Base-by-base conservation (phyloP, 305 asterid genomes). In the Coffea humblotiana region DNA sequence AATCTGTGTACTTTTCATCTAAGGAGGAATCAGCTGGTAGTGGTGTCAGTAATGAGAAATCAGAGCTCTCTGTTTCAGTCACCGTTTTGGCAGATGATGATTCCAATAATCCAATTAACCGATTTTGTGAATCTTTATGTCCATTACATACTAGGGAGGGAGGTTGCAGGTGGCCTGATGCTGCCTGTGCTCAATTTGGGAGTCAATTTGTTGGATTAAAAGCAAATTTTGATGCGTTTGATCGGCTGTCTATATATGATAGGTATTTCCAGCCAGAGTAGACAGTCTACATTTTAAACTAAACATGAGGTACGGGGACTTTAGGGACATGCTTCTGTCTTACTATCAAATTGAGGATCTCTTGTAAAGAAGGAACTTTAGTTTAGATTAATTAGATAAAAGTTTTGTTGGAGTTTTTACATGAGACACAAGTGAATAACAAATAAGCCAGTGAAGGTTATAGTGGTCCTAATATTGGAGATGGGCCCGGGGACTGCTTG, bases 141-240 rank as follows among this genome's bases (percentile, higher is more conserved):
- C 96, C 99, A 9, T 83, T 89, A 72, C 90, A 94, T 47, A 83
- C 91, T 74, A 82, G 91, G 84, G 98, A 93, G 52, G 97, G 98
- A 78, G 97, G 92, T 61, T 96, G 99, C 81, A 88, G 91, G 84
- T 96, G 97, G 97, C 98, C 99, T 0, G 86, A 87, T 77, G 91
- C 94, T 77, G 98, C 92, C 3, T 96, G 98, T 88, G 92, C 98
- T 72, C 97, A 91, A 77, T 85, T 83, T 58, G 97, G 90, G 61
- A 94, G 97, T 84, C 98, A 94, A 84, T 93, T 91, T 85, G 89
- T 96, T 72, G 99, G 97, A 66, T 79, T 96, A 83, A 92, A 86
- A 88, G 98, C 97, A 29, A 96, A 96, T 84, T 96, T 87, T 86
- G 98, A 93, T 85, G 99, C 99, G 69, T 93, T 96, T 65, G 99